Conservation (phyloP, 2,329 filamentous ascomycete genomes). For the Fusarium sp. region DNA sequence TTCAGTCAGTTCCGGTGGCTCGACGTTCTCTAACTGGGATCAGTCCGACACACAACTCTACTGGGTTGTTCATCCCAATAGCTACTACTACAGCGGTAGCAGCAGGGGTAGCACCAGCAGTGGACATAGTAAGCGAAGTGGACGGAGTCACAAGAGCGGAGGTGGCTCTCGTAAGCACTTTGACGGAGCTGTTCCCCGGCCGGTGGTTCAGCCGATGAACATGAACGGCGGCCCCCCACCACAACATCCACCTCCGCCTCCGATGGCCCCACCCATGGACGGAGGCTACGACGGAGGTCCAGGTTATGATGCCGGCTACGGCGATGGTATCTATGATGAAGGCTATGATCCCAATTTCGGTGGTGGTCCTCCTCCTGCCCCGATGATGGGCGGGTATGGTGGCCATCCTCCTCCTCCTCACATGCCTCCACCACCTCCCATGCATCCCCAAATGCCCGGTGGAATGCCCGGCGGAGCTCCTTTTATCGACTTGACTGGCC, state of each 20-base stretch:
- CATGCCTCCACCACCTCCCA: conserved; percentile 30
- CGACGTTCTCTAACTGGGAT: conserved; percentile 33
- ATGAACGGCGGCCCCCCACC: conserved; percentile 27
- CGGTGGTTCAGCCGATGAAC: conserved; percentile 23
- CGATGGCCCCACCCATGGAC: conserved; percentile 33
- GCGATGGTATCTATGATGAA: conserved; percentile 26
- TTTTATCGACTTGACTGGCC: conserved; percentile 40
- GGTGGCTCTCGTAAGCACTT: conserved; percentile 38
- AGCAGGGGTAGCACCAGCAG: conserved; percentile 28
- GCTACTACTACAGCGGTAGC: conserved; percentile 29
- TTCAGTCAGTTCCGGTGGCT: conserved; percentile 34
- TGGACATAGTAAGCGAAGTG: conserved; percentile 29
- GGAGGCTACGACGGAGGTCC: conserved; percentile 22
- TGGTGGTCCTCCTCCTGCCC: conserved; percentile 24
- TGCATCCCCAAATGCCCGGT: conserved; percentile 22
- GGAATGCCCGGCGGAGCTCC: conserved; percentile 28
- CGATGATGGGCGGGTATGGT: background rate
- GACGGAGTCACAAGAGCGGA: conserved; percentile 31
- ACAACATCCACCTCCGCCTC: conserved; percentile 20
- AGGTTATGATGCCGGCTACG: conserved; percentile 10
- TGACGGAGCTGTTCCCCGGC: conserved; percentile 36
- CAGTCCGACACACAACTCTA: conserved; percentile 40
- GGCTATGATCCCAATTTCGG: conserved; percentile 19
- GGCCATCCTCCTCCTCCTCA: conserved; percentile 16
- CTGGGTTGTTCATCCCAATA: conserved; percentile 34